Conservation (phyloP, 1,284 basidiomycete genomes). For the Naganishia sp. region DNA sequence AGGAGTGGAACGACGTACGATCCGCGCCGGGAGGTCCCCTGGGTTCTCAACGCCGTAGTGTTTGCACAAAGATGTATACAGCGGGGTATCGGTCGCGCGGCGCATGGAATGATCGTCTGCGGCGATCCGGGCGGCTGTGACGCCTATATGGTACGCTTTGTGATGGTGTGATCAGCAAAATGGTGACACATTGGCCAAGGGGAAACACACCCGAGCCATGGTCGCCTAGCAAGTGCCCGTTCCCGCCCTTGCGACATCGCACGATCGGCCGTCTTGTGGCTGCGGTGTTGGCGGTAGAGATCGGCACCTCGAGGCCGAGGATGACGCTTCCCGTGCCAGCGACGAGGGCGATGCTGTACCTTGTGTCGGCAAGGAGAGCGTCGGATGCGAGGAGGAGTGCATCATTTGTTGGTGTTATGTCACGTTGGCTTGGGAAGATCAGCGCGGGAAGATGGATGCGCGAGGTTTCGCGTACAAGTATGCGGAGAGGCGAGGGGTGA, state of each 20-base stretch:
- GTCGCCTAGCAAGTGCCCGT: conserved; percentile 46
- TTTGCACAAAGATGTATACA: conserved; percentile 36
- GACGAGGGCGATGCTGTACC: conserved; percentile 52
- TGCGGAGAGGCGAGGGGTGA: conserved; percentile 36
- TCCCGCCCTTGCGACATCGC: conserved; percentile 41
- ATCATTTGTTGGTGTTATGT: conserved; percentile 43
- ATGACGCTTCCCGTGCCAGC: conserved; percentile 46
- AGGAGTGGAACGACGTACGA: conserved; percentile 35
- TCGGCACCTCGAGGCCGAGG: conserved; percentile 32
- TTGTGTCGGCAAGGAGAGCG: conserved; percentile 43
- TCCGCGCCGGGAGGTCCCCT: conserved; percentile 41
- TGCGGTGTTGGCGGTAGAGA: background rate
- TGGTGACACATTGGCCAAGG: background rate
- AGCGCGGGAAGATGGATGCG: background rate
- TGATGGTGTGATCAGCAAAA: background rate
- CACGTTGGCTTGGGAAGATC: background rate
- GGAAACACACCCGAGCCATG: conserved; percentile 41
- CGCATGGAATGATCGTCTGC: conserved; percentile 43
- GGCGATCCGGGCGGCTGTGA: conserved; percentile 41
- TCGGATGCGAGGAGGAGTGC: conserved; percentile 45
- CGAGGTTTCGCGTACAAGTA: conserved; percentile 39
- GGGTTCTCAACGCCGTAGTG: conserved; percentile 42
- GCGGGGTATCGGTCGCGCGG: conserved; percentile 34
- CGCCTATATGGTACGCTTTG: conserved; percentile 41
- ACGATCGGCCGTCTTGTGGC: background rate